Base-by-base conservation (phyloP, 176 grass and related monocot species). In the Echinochloa phyllopogon region DNA sequence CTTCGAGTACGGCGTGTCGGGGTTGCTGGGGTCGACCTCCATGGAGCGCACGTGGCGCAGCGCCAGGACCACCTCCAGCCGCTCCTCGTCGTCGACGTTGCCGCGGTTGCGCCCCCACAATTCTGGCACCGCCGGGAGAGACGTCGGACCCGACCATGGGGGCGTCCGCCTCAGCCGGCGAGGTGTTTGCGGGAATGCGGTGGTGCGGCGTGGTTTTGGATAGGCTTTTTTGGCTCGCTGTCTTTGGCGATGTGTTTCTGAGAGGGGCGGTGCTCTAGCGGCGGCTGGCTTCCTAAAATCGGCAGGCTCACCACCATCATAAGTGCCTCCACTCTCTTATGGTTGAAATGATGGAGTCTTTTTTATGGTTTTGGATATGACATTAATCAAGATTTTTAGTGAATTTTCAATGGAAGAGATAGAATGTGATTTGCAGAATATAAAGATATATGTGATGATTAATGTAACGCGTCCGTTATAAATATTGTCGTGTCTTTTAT, bases 171-270 rank as follows among this genome's bases (percentile, higher is more conserved):
- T 55, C 53, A 53, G 88, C 79, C 79, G 88, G 79, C 49, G 74
- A 73, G 73, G 66, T 79, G 84, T 78, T 73, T 64, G 84, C 73
- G 25, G 78, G 78, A 82, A 90, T 86, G 88, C 72, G 0, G 69
- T 69, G 69, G 45, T 29, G 73, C 40, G 83, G 88, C 53, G 83
- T 39, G 56, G 77, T 67, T 67, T 81, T 66, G 83, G 39, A 60
- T 41, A 10, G 65, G 37, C 21, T 44, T 12, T 65, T 71, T 70
- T 24, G 39, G 68, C 20, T 84, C 21, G 50, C 49, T 29, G 39
- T 9, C 65, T 40, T 33, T 5, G 25, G 63, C 52, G 29, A 6
- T 43, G 73, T 47, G 47, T 39, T 79, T 60, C 29, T n/a, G 18
- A 37, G 36, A 10, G 21, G 2, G 24, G 47, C 8, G 23, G 6